Base-by-base conservation (phyloP, 768 basidiomycete species). In the Chalciporus piperatus region DNA sequence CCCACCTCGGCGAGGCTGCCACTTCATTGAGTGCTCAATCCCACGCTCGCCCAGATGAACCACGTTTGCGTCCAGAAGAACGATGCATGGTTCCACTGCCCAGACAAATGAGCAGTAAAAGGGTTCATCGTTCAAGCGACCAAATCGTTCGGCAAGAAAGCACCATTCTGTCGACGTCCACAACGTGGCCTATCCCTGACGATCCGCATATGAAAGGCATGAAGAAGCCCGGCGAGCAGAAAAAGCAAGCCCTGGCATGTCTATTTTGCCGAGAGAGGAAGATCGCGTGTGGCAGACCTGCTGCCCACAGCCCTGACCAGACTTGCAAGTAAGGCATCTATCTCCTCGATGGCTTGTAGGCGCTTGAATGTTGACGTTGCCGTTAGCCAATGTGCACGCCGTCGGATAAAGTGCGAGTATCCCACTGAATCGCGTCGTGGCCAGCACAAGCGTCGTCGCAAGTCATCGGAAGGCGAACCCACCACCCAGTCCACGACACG, bases 401-500 rank as follows among this genome's bases (percentile, higher is more conserved):
- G 77, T 51, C 72, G 69, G 28, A 72, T 76, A 47, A 64, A 68
- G 40, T 78, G 77, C 59, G 72, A 70, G 45, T 77, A 77, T 59
- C 77, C 77, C n/a, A 76, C 75, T 45, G 76, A 78, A 51, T 77
- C 74, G 11, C 72, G 73, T 43, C 70, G 77, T 28, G 77, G 77
- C 3, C 75, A 77, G 53, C 76, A 78, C 63, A 71, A 76, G 53
- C 67, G 67, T 20, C 67, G 67, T 37, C 69, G 67, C 40, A 69
- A 69, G 48, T 63, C 57, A 37, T 50, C 53, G 27, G 67, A 69
- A 20, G 47, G 59, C n/a, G 67, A 67, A 28, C 17, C 62, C 54
- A 32, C 56, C 10, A 33, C 38, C 40, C 64, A 68, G 45, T 46
- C 55, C 11, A 27, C 61, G 16, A 20, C 46, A 39, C 66, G 56